Evolutionary conservation across 176 grass and related monocot species (phyloP).

Genomic region (Ensete glaucum): DNA sequence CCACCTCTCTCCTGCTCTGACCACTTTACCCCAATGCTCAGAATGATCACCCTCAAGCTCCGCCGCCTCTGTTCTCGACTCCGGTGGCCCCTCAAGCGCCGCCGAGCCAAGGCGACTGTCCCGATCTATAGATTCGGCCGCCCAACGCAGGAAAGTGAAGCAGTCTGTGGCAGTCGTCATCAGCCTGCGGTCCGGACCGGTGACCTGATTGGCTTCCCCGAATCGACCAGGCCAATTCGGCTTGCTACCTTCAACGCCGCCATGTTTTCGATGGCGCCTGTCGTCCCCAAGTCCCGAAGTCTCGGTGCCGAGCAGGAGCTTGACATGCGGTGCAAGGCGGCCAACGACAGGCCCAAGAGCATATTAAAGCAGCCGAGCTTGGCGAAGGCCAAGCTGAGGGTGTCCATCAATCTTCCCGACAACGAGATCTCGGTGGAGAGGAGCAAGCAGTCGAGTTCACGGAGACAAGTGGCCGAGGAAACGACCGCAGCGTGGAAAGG

Average conservation of each 20-base stretch:
- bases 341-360: conserved; percentile 49
- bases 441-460: conserved; percentile 20
- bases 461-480: neutral
- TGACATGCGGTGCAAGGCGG: conserved; percentile 21
- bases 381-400: conserved; percentile 48
- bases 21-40: conserved; percentile 24
- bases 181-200: neutral
- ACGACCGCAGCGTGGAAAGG: conserved; percentile 11
- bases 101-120: conserved; percentile 29
- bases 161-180: neutral
- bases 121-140: conserved; percentile 14
- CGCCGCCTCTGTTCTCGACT: conserved; percentile 31
- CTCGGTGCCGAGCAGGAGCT: conserved; percentile 8
- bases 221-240: conserved; percentile 35
- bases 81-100: conserved; percentile 40
- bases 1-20: conserved; percentile 4
- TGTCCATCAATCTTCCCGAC: conserved; percentile 90
- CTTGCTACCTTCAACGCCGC: conserved; percentile 93
- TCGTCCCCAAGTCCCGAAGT: conserved; percentile 19
- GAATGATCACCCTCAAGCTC: conserved; percentile 18
- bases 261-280: conserved; percentile 95
- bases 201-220: neutral
- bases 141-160: neutral
- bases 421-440: conserved; percentile 87
- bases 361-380: conserved; percentile 78